phyloP scores from a whole-genome alignment of 164 flowering plant species.

The Vitis vinifera region ASM3070453v1 NC_081815.1:547501-548000 shows the following conservation, averaged over 20 bases:
- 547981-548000: too few species aligned
- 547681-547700: neutral
- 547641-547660: too few species aligned
- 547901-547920: too few species aligned
- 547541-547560: conserved; percentile 95
- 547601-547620: conserved; percentile 60
- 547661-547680: neutral
- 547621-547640: neutral
- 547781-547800: conserved; percentile 61
- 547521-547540: conserved; percentile 95
- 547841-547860: too few species aligned
- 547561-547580: conserved; percentile 95
- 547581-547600: conserved; percentile 93
- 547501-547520: conserved; percentile 95
- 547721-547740: conserved; percentile 97
- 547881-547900: too few species aligned
- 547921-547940: too few species aligned
- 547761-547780: conserved; percentile 72
- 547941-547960: too few species aligned
- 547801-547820: neutral
- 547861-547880: too few species aligned
- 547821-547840: neutral
- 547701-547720: conserved; percentile 91
- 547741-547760: conserved; percentile 81
- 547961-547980: too few species aligned